These are phyloP conservation scores for Chondrus crispus DNA, from an alignment of 23 red algal genomes.

Conservation along the genomic window DNA sequence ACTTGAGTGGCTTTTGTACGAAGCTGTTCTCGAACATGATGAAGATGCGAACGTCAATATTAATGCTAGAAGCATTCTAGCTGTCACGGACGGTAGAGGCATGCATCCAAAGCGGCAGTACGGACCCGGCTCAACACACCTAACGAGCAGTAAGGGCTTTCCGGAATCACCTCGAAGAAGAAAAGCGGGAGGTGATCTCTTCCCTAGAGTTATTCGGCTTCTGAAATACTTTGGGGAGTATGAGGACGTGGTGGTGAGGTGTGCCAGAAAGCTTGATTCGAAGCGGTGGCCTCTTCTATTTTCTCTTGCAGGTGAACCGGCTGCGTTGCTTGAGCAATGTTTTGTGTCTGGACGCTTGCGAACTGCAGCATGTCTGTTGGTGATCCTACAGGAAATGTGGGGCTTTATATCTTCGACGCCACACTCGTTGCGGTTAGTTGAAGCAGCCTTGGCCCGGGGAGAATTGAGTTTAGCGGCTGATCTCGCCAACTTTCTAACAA, in stretches of 20 bases:
- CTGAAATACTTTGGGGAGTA: constrained; percentile 98
- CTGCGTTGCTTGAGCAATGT: constrained; percentile 89
- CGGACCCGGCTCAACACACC: not conserved
- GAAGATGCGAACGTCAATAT: not conserved
- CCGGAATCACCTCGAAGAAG: constrained; percentile 35
- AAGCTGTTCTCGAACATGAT: constrained; percentile 75
- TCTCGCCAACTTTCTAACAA: constrained; percentile 68
- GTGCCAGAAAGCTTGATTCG: constrained; percentile 94
- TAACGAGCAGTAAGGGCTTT: constrained; percentile 3
- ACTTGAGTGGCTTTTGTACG: constrained; percentile 91
- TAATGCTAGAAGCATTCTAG: not conserved
- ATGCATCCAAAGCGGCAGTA: not conserved
- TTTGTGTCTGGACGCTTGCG: constrained; percentile 80
- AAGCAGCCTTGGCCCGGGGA: constrained; percentile 74
- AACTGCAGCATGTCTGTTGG: constrained; percentile 82
- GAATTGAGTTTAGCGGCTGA: constrained; percentile 67
- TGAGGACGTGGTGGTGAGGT: constrained; percentile 97
- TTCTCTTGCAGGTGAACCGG: constrained; percentile 84
- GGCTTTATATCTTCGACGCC: constrained; percentile 75
- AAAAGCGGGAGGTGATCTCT: constrained; percentile 40
- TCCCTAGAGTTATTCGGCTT: constrained; percentile 68
- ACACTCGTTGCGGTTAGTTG: constrained; percentile 81
- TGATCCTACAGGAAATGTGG: constrained; percentile 97
- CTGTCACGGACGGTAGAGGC: not conserved
- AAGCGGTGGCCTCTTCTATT: constrained; percentile 93